A percentile compares a stretch with the other conserved stretches of the same genome.
phyloP scores from a whole-genome alignment of 176 grass and related monocot species.

The Elymus sibiricus region DNA sequence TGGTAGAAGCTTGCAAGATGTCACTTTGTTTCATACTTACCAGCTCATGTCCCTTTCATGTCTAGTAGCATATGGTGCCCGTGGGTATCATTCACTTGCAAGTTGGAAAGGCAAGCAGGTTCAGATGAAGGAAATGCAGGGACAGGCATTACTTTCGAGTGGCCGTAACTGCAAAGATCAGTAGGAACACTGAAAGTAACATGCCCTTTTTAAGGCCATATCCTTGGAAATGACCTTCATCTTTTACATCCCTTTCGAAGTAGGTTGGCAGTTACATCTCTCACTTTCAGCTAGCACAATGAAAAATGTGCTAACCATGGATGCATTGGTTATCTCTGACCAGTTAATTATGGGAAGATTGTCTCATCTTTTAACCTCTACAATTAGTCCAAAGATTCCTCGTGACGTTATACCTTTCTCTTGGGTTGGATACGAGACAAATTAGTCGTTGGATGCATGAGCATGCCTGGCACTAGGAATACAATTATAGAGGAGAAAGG shows the following conservation, averaged over 20 bases:
- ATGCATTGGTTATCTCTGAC: not conserved
- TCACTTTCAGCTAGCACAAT: too few species aligned
- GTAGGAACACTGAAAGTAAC: not conserved
- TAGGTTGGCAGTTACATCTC: too few species aligned
- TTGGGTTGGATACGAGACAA: not conserved
- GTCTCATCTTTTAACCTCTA: too few species aligned
- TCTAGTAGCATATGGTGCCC: not conserved
- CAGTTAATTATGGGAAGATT: too few species aligned
- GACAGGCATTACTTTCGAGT: not conserved
- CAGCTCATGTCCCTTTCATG: not conserved
- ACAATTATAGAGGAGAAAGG: too few species aligned
- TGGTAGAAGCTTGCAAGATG: not conserved
- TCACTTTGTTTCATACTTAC: not conserved
- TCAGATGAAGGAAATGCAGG: not conserved
- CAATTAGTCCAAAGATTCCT: too few species aligned
- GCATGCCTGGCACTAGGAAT: not conserved
- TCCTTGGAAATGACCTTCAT: not conserved
- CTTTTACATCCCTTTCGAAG: not conserved
- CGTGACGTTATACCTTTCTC: too few species aligned
- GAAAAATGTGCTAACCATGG: too few species aligned
- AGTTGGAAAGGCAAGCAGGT: not conserved
- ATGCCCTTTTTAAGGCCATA: constrained; percentile 1
- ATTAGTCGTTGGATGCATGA: too few species aligned
- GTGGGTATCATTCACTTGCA: constrained; percentile 17
- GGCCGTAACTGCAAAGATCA: not conserved